Evolutionary conservation across 345 rosid genomes (phyloP).

Genomic region (Orychophragmus violaceus): DNA sequence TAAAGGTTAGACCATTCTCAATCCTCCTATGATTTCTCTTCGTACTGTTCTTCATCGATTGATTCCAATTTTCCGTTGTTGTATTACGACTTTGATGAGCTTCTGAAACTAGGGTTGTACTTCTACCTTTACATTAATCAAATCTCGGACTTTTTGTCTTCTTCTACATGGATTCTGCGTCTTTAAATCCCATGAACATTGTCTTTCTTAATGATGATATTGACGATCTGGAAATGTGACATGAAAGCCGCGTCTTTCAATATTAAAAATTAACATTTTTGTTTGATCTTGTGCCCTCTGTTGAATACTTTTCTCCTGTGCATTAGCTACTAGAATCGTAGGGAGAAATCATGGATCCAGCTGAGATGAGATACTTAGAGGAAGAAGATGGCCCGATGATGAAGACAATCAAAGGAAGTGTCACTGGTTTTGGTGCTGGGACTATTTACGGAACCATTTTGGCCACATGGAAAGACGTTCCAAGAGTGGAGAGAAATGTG

Average conservation of each 20-base stretch:
- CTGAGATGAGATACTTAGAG: conserved; percentile 80
- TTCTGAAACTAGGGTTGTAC: conserved; percentile 23
- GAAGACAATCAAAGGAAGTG: conserved; percentile 86
- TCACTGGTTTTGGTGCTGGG: conserved; percentile 73
- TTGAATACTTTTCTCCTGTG: background rate
- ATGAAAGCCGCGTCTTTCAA: background rate
- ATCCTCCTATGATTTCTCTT: background rate
- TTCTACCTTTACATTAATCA: conserved; percentile 7
- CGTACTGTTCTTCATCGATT: background rate
- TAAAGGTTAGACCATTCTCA: conserved; percentile 24
- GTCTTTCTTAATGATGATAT: background rate
- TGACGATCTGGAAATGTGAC: conserved; percentile 12
- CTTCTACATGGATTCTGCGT: background rate
- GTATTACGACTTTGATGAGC: background rate
- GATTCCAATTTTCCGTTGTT: background rate
- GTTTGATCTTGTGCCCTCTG: background rate
- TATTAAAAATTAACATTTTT: background rate
- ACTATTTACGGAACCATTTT: conserved; percentile 83
- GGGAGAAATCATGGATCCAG: conserved; percentile 56
- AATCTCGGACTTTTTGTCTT: background rate
- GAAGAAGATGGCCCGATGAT: conserved; percentile 62
- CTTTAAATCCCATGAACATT: background rate
- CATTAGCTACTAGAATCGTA: conserved; percentile 10
- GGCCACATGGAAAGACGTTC: conserved; percentile 93
- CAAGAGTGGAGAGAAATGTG: conserved; percentile 92